These are phyloP conservation scores for Coemansia sp. DNA, from an alignment of 192 early-diverging fungal genomes.

Conservation along the genomic window DNA sequence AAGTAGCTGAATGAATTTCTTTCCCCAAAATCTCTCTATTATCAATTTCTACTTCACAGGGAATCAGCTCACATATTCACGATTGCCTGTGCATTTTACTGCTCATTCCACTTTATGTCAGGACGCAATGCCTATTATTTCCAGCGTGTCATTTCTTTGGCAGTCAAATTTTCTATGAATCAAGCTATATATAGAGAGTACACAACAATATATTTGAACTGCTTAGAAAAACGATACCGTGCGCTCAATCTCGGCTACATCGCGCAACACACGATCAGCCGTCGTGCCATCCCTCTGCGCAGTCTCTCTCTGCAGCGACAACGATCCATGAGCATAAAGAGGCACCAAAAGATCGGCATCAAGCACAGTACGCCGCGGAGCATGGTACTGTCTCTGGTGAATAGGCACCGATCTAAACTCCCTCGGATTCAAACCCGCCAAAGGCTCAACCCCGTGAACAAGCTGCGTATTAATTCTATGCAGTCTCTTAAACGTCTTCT, in stretches of 20 bases:
- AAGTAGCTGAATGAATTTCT: too few species aligned
- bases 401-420: slow-evolving; percentile 67
- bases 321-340: slow-evolving; percentile 63
- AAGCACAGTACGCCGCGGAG: slow-evolving; percentile 74
- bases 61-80: too few species aligned
- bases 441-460: slow-evolving; percentile 75
- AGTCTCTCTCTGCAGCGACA: slow-evolving; percentile 75
- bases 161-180: too few species aligned
- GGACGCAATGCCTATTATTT: too few species aligned
- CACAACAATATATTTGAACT: not conserved
- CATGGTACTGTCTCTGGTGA: slow-evolving; percentile 66
- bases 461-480: slow-evolving; percentile 81
- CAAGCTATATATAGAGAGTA: too few species aligned
- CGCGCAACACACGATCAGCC: slow-evolving; percentile 65
- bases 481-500: slow-evolving; percentile 90
- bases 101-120: too few species aligned
- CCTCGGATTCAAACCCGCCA: slow-evolving; percentile 89
- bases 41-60: too few species aligned
- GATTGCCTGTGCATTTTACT: too few species aligned
- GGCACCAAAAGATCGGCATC: slow-evolving; percentile 84
- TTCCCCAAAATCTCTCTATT: too few species aligned
- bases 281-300: slow-evolving; percentile 87
- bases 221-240: slow-evolving; percentile 23
- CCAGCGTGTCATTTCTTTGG: too few species aligned
- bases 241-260: slow-evolving; percentile 33